Evolutionary conservation across 2,329 filamentous ascomycete species (phyloP).

Genomic region (Colletotrichum salicis): DNA sequence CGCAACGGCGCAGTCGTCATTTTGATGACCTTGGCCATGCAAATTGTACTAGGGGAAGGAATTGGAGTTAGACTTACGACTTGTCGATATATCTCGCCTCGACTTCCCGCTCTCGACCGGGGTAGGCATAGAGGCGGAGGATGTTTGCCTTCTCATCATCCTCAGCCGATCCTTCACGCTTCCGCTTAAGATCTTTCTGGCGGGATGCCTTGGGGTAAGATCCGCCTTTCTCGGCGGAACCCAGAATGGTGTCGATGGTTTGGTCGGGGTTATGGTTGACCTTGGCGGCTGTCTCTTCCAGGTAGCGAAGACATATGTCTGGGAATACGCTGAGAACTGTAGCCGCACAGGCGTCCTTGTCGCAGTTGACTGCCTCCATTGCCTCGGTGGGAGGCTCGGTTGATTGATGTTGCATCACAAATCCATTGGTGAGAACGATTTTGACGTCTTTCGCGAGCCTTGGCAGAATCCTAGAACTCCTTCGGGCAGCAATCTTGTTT

Average conservation of each 20-base stretch:
- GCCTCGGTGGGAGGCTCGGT: not conserved
- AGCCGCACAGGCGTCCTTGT: slow-evolving; percentile 41
- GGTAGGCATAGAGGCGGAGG: slow-evolving; percentile 2
- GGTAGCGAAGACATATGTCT: slow-evolving; percentile 55
- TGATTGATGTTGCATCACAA: not conserved
- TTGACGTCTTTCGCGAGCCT: not conserved
- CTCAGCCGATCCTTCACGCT: slow-evolving; percentile 44
- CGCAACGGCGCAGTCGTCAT: not conserved
- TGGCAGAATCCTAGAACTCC: not conserved
- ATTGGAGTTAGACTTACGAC: slow-evolving; percentile 24
- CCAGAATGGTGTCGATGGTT: slow-evolving; percentile 52
- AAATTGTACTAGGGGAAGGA: not conserved
- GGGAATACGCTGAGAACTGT: slow-evolving; percentile 52
- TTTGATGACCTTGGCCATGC: not conserved
- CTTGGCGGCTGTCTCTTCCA: slow-evolving; percentile 43
- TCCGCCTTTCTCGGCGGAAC: slow-evolving; percentile 50
- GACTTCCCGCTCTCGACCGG: slow-evolving; percentile 1
- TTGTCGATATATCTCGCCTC: not conserved
- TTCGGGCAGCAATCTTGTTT: not conserved
- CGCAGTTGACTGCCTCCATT: slow-evolving; percentile 24
- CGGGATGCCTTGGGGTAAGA: slow-evolving; percentile 48
- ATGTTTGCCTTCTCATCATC: slow-evolving; percentile 36
- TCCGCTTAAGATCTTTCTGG: slow-evolving; percentile 51
- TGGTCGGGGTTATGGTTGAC: slow-evolving; percentile 43
- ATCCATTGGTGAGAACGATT: not conserved